Conservation (phyloP, 1,139 yeast species). For the Hansenula lynferdii region DNA sequence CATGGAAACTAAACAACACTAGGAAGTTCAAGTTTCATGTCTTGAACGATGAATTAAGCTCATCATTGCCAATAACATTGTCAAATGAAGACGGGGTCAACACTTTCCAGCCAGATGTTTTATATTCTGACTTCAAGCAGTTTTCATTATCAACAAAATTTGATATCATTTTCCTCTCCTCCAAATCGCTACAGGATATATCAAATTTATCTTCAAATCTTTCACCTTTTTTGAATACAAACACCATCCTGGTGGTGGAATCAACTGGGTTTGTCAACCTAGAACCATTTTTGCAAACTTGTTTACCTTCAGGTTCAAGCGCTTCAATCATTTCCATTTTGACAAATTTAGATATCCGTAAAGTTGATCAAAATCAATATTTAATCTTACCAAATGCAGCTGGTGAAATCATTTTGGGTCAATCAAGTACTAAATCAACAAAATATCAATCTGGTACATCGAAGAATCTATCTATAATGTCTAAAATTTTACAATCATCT, state of each 20-base stretch:
- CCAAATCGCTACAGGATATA: constrained; percentile 42
- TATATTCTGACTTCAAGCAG: constrained; percentile 4
- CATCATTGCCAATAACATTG: constrained; percentile 5
- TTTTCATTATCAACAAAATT: constrained; percentile 27
- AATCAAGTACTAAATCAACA: constrained; percentile 15
- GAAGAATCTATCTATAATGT: constrained; percentile 17
- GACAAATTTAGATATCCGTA: constrained; percentile 59
- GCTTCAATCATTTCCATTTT: constrained; percentile 52
- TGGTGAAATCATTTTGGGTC: constrained; percentile 17
- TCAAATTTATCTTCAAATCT: constrained; percentile 34
- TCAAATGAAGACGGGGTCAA: constrained; percentile 6
- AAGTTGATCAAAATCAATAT: constrained; percentile 11
- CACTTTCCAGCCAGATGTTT: constrained; percentile 7
- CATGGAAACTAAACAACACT: constrained; percentile 16
- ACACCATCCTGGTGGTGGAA: constrained; percentile 55
- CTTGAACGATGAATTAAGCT: constrained; percentile 10
- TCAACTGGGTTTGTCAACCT: constrained; percentile 67
- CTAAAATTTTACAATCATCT: constrained; percentile 27
- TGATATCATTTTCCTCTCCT: constrained; percentile 44
- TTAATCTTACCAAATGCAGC: constrained; percentile 6
- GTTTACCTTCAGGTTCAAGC: constrained; percentile 23
- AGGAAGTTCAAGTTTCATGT: constrained; percentile 17
- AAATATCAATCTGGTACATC: constrained; percentile 12
- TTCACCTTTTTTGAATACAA: constrained; percentile 29
- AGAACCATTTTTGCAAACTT: constrained; percentile 55